Conservation (phyloP, 2,329 filamentous ascomycete genomes). For the Sclerotinia spermophila region DNA sequence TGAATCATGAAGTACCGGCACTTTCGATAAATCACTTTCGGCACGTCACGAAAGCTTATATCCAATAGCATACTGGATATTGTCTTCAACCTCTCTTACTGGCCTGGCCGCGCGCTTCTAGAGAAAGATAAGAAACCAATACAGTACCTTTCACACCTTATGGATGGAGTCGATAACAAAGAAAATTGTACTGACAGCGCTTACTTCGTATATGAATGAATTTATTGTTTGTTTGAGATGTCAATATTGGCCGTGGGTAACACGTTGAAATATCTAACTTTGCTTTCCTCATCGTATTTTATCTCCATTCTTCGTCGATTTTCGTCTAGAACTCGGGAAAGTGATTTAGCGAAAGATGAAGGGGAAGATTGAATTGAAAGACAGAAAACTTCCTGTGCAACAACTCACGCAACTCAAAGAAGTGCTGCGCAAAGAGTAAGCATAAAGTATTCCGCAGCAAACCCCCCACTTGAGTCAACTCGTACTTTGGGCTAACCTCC, state of each 20-base stretch:
- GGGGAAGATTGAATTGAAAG: not conserved
- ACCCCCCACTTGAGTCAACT: not conserved
- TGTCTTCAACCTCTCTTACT: not conserved
- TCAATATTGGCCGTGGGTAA: not conserved
- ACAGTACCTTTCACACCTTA: not conserved
- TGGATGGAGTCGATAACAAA: not conserved
- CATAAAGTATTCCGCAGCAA: not conserved
- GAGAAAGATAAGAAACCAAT: not conserved
- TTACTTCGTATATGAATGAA: not conserved
- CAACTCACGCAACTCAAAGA: not conserved
- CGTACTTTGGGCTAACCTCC: not conserved
- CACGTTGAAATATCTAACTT: not conserved
- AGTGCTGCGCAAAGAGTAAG: not conserved
- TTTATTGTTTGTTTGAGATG: slow-evolving; percentile 12
- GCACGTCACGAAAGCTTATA: not conserved
- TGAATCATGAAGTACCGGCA: not conserved
- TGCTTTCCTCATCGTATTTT: not conserved
- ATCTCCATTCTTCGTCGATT: not conserved
- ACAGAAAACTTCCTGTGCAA: not conserved
- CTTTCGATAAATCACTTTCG: not conserved
- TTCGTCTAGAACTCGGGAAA: not conserved
- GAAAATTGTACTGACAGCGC: not conserved
- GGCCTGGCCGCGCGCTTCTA: slow-evolving; percentile 16
- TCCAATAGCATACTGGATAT: not conserved
- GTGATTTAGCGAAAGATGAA: not conserved